Percentiles rank a stretch among this genome's conserved stretches.
Conservation (phyloP, 148 eudicot genomes). For the Polygonum maritimum region DNA sequence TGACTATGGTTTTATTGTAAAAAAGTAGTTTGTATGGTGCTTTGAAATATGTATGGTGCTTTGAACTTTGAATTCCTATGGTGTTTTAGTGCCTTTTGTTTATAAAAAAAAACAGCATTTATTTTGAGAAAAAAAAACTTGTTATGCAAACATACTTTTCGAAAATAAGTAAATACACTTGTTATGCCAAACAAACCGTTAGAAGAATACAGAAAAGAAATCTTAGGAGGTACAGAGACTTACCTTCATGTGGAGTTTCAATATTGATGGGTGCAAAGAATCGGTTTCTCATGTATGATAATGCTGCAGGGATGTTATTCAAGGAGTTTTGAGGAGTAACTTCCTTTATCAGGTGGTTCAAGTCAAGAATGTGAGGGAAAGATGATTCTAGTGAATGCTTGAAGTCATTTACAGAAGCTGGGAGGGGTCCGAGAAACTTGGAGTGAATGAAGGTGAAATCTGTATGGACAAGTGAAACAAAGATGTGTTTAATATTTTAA, state of each 20-base stretch:
- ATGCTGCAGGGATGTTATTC: conserved; percentile 55
- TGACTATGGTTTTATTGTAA: too few species aligned
- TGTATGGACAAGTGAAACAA: conserved; percentile 23
- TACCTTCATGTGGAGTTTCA: conserved; percentile 62
- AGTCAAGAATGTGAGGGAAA: conserved; percentile 60
- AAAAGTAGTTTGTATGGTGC: too few species aligned
- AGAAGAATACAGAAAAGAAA: background rate
- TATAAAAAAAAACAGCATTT: too few species aligned
- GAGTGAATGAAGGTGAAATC: conserved; percentile 77
- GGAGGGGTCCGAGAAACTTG: conserved; percentile 72
- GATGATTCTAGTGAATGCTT: conserved; percentile 34
- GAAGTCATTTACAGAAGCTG: conserved; percentile 61
- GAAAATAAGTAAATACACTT: too few species aligned
- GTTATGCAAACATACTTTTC: too few species aligned
- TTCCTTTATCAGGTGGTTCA: conserved; percentile 73
- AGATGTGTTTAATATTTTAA: background rate
- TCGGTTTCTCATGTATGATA: conserved; percentile 51
- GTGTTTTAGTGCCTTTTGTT: too few species aligned
- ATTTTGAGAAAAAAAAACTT: too few species aligned
- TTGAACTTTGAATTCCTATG: too few species aligned
- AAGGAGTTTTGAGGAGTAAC: conserved; percentile 41
- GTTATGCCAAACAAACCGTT: too few species aligned
- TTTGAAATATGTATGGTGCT: too few species aligned
- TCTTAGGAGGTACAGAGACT: conserved; percentile 15
- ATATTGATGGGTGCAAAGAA: conserved; percentile 58